Conservation (phyloP, 495 filamentous ascomycete genomes). For the Neurospora sp. region DNA sequence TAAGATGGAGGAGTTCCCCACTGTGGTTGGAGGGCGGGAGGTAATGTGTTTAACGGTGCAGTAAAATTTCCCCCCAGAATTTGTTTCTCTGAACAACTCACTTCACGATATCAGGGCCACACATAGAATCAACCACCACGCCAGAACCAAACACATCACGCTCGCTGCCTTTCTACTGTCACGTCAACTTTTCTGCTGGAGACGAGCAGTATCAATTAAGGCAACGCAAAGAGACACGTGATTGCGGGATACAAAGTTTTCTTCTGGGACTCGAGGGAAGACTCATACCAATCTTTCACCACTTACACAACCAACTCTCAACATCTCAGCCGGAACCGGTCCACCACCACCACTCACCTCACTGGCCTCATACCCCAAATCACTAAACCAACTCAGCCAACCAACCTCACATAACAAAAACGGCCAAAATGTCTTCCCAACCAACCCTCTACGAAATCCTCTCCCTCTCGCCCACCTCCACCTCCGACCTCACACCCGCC, state of each 20-base stretch:
- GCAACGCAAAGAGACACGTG: background rate
- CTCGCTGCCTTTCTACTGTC: background rate
- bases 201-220: background rate
- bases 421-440: background rate
- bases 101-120: background rate
- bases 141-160: background rate
- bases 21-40: background rate
- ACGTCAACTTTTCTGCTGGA: background rate
- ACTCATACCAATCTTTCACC: background rate
- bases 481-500: constrained; percentile 7
- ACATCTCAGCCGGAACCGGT: background rate
- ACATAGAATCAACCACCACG: background rate
- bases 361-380: background rate
- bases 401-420: background rate
- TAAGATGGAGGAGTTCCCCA: background rate
- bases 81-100: background rate
- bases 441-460: constrained; percentile 39
- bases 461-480: constrained; percentile 21
- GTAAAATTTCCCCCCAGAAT: background rate
- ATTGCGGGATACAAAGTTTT: background rate
- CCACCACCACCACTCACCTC: background rate
- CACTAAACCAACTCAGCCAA: background rate
- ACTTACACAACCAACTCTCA: background rate
- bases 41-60: background rate
- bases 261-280: background rate